These are phyloP conservation scores for Hibiscus mutabilis DNA, from an alignment of 345 rosid genomes.

Conservation along the genomic window DNA sequence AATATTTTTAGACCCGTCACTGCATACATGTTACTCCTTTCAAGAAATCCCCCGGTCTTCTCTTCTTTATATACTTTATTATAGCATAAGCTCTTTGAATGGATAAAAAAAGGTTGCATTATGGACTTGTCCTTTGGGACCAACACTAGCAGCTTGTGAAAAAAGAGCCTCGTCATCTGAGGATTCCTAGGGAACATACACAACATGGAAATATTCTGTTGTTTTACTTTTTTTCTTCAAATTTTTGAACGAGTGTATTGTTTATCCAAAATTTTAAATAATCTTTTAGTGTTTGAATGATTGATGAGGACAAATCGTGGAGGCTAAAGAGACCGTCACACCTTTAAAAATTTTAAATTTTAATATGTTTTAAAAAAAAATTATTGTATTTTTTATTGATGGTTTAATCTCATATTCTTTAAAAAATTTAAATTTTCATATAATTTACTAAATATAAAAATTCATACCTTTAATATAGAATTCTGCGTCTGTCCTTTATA, in stretches of 20 bases:
- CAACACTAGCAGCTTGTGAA: not conserved
- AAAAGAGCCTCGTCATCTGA: not conserved
- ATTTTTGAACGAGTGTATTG: too few relatives aligned
- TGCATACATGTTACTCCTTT: constrained; percentile 31
- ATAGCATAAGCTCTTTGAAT: not conserved
- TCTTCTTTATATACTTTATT: not conserved
- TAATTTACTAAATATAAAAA: too few relatives aligned
- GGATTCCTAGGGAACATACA: constrained; percentile 10
- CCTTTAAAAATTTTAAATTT: too few relatives aligned
- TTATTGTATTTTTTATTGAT: too few relatives aligned
- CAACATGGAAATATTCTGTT: not conserved
- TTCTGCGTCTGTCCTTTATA: too few relatives aligned
- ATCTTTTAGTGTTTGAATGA: not conserved
- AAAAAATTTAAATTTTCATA: too few relatives aligned
- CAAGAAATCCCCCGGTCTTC: constrained; percentile 15
- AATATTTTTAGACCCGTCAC: too few relatives aligned
- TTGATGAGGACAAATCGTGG: not conserved
- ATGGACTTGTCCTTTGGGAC: not conserved
- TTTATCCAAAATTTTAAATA: not conserved
- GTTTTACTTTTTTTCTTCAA: not conserved
- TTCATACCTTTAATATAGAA: too few relatives aligned
- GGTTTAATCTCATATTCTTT: too few relatives aligned
- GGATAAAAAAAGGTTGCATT: constrained; percentile 4
- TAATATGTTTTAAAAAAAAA: too few relatives aligned
- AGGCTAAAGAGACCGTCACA: too few relatives aligned